Evolutionary conservation across 352 stramenopile genomes (phyloP).

Genomic region (Pythium aristosporum): DNA sequence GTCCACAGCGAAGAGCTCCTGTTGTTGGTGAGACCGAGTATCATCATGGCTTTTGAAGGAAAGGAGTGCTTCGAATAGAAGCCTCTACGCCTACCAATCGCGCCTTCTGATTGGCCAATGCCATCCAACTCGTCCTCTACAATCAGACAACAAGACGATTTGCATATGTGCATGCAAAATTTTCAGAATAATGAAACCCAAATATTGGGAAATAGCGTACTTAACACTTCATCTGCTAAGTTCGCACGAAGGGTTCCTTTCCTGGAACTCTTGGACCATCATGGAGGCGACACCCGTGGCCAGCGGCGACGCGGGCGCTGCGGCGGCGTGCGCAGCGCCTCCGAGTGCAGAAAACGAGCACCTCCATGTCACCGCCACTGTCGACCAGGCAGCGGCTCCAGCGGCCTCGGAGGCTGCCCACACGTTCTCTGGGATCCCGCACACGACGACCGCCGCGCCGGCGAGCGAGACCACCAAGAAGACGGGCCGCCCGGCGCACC

Average conservation of each 20-base stretch:
- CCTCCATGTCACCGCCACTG: background rate
- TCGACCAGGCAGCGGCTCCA: background rate
- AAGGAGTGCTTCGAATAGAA: constrained; percentile 17
- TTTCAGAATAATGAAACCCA: background rate
- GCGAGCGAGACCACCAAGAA: constrained; percentile 36
- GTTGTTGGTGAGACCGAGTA: background rate
- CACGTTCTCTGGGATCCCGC: constrained; percentile 12
- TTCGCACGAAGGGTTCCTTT: background rate
- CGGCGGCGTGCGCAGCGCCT: background rate
- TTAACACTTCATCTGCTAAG: background rate
- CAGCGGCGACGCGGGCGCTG: background rate
- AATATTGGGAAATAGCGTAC: background rate
- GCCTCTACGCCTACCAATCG: constrained; percentile 13
- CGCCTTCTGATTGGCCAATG: constrained; percentile 19
- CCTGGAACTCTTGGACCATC: background rate
- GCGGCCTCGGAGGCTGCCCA: background rate
- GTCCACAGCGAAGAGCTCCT: background rate
- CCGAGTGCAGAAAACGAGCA: background rate
- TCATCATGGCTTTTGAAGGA: constrained; percentile 28
- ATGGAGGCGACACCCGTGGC: constrained; percentile 13
- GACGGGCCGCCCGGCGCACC: constrained; percentile 69
- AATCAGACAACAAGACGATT: background rate
- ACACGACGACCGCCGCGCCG: background rate
- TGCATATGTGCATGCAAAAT: background rate
- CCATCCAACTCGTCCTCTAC: background rate